Evolutionary conservation across 331 rosid genomes (phyloP).

Genomic region (Acacia concinna): DNA sequence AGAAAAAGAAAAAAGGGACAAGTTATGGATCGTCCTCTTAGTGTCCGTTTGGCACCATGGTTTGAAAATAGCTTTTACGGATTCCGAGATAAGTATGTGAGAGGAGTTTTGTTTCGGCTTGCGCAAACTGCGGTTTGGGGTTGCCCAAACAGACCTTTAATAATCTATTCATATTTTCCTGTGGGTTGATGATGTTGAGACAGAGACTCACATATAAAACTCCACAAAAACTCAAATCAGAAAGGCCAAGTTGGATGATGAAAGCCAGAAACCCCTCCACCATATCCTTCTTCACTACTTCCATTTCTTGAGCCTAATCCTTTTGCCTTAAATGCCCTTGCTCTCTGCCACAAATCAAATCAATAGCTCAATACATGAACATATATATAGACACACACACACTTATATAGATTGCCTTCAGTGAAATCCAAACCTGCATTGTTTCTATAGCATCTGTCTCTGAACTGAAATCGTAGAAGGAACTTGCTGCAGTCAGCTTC

Average conservation of each 20-base stretch:
- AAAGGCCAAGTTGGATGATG: slow-evolving; percentile 70
- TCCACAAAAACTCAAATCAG: slow-evolving; percentile 63
- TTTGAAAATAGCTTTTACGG: too few relatives aligned
- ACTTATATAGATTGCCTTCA: not conserved
- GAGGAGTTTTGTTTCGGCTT: too few relatives aligned
- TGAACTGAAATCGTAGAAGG: slow-evolving; percentile 76
- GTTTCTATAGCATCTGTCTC: slow-evolving; percentile 69
- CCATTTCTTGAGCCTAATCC: slow-evolving; percentile 59
- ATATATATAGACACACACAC: not conserved
- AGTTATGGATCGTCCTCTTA: slow-evolving; percentile 34
- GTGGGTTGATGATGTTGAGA: not conserved
- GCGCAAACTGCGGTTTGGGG: too few relatives aligned
- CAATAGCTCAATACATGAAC: not conserved
- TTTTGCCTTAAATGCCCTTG: slow-evolving; percentile 71
- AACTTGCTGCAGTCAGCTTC: slow-evolving; percentile 91
- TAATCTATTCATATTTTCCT: not conserved
- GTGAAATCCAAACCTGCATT: slow-evolving; percentile 53
- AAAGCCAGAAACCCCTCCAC: slow-evolving; percentile 53
- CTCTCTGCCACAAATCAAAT: slow-evolving; percentile 52
- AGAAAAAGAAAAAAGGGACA: slow-evolving; percentile 8
- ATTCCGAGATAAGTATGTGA: too few relatives aligned
- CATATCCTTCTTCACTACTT: slow-evolving; percentile 66
- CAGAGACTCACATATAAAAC: not conserved
- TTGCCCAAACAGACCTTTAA: too few relatives aligned
- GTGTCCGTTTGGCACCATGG: too few relatives aligned